Conservation (phyloP, 129 eudicot species). For the Flaveria trinervia region DNA sequence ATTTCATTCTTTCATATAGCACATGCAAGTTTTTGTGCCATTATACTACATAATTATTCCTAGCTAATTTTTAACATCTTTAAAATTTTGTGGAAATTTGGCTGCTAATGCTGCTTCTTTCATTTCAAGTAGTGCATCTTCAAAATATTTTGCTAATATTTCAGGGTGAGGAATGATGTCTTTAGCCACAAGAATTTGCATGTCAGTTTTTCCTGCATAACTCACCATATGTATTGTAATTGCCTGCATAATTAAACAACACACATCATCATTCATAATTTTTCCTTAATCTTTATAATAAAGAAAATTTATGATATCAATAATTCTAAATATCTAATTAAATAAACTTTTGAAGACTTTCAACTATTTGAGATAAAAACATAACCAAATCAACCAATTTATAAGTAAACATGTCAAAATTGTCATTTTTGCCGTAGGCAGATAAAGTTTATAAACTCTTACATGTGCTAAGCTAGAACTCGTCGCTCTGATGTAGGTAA, state of each 20-base stretch:
- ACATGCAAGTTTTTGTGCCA: neutral
- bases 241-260: neutral
- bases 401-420: neutral
- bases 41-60: neutral
- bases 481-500: slow-evolving; percentile 56
- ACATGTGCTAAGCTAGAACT: slow-evolving; percentile 74
- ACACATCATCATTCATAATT: neutral
- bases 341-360: neutral
- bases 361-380: neutral
- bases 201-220: slow-evolving; percentile 74
- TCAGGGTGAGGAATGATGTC: slow-evolving; percentile 73
- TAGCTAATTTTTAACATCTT: neutral
- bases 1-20: neutral
- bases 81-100: slow-evolving; percentile 18
- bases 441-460: slow-evolving; percentile 21
- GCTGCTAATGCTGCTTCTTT: slow-evolving; percentile 52
- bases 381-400: neutral
- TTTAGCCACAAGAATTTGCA: slow-evolving; percentile 86
- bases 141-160: slow-evolving; percentile 68
- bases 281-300: neutral
- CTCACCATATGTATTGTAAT: slow-evolving; percentile 27
- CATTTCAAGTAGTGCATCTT: slow-evolving; percentile 80
- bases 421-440: neutral
- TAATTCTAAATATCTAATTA: too few relatives aligned
- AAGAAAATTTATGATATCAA: too few relatives aligned